Conservation (phyloP, 176 grass and related monocot genomes). For the Cenchrus fungigraminus region DNA sequence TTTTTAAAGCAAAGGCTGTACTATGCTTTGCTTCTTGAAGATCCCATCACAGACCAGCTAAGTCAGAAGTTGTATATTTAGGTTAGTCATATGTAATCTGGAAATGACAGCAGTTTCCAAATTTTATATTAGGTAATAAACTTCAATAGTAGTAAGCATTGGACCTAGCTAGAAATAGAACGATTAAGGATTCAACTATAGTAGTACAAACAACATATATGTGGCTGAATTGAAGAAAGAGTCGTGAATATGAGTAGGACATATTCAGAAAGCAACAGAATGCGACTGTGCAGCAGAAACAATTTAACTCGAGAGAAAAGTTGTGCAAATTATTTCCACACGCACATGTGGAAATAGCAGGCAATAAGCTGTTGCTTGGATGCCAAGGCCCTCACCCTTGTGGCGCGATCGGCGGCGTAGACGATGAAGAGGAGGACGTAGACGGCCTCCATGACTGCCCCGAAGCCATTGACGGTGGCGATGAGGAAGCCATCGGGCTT, state of each 20-base stretch:
- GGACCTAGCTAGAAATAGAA: not conserved
- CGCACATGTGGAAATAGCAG: no score
- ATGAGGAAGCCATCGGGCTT: constrained; percentile 68
- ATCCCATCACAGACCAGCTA: not conserved
- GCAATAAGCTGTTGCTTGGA: not conserved
- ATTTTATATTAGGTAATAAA: not conserved
- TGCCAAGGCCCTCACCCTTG: constrained; percentile 52
- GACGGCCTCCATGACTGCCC: constrained; percentile 55
- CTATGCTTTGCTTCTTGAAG: not conserved
- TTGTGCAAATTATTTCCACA: not conserved
- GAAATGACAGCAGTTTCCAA: not conserved
- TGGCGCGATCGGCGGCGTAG: constrained; percentile 40
- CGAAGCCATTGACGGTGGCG: constrained; percentile 66
- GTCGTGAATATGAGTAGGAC: not conserved
- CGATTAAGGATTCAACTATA: not conserved
- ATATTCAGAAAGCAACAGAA: not conserved
- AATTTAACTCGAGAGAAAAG: not conserved
- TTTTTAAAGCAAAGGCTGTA: not conserved
- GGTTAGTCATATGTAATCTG: not conserved
- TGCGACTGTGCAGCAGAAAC: not conserved
- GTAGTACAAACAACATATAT: not conserved
- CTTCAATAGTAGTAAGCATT: not conserved
- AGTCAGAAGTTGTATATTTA: not conserved
- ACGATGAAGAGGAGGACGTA: constrained; percentile 63
- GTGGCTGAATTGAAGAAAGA: not conserved